phyloP scores from a whole-genome alignment of 176 grass and related monocot genomes.

The Ananas comosus region DNA sequence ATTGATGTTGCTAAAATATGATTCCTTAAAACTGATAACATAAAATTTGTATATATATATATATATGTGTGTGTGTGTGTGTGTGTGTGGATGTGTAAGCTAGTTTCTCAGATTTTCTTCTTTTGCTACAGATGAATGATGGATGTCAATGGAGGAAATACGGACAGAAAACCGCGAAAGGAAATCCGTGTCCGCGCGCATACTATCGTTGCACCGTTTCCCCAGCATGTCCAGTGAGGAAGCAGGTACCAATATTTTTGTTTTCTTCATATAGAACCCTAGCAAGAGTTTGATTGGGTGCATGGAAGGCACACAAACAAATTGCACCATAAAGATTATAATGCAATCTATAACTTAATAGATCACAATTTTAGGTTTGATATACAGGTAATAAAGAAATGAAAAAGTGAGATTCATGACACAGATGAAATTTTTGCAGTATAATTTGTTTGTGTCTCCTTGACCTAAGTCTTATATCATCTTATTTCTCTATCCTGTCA shows the following conservation, averaged over 20 bases:
- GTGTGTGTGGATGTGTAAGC: too few relatives aligned
- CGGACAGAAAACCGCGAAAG: slow-evolving; percentile 70
- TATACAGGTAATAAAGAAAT: too few relatives aligned
- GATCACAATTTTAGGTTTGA: too few relatives aligned
- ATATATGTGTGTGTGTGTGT: neutral
- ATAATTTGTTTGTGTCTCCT: neutral
- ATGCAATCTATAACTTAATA: too few relatives aligned
- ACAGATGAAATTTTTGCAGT: too few relatives aligned
- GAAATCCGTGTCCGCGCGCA: slow-evolving; percentile 69
- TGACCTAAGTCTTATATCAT: neutral
- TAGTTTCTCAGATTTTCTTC: neutral
- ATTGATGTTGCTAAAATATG: neutral
- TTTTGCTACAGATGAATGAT: slow-evolving; percentile 41
- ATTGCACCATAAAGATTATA: too few relatives aligned
- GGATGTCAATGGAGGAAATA: slow-evolving; percentile 83
- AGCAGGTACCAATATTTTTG: slow-evolving; percentile 26
- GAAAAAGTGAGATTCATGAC: too few relatives aligned
- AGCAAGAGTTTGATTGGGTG: too few relatives aligned
- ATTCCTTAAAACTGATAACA: neutral
- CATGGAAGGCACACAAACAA: too few relatives aligned
- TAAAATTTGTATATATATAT: neutral
- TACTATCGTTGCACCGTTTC: slow-evolving; percentile 73
- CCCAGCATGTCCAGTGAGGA: slow-evolving; percentile 60
- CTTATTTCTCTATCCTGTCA: neutral
- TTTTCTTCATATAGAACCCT: too few relatives aligned